Percentiles rank a stretch among this genome's conserved stretches.
Evolutionary conservation across 225 moss, liverwort and hornwort genomes (phyloP).

Genomic region (Pseudoscleropodium purum): DNA sequence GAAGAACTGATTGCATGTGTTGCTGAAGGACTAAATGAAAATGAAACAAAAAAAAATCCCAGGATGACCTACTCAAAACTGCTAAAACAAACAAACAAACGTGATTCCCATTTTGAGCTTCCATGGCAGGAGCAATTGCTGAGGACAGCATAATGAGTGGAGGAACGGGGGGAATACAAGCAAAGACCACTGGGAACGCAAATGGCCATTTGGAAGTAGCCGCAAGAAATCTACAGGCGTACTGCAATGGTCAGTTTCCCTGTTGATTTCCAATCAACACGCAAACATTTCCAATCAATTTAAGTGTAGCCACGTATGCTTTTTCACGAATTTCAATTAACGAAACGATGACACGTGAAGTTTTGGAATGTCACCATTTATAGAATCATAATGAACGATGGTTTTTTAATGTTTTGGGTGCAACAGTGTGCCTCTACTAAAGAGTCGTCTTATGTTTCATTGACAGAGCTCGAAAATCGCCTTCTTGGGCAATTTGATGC

Average conservation of each 20-base stretch:
- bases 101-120: not conserved
- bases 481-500: conserved; percentile 76
- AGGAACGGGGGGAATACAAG: conserved; percentile 4
- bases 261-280: too few species aligned
- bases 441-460: not conserved
- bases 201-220: conserved; percentile 62
- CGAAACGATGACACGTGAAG: not conserved
- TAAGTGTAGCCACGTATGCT: not conserved
- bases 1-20: not conserved
- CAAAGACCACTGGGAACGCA: conserved; percentile 27
- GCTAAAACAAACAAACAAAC: too few species aligned
- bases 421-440: not conserved
- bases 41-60: too few species aligned
- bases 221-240: conserved; percentile 66
- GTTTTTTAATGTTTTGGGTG: not conserved
- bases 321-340: not conserved
- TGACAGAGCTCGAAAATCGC: conserved; percentile 78
- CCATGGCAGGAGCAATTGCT: conserved; percentile 59
- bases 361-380: not conserved
- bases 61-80: not conserved
- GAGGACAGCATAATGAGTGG: conserved; percentile 48
- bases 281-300: not conserved
- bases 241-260: conserved; percentile 69
- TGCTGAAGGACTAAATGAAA: not conserved
- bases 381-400: too few species aligned